Base-by-base conservation (phyloP, 83 land plant genomes). In the Picea abies region DNA sequence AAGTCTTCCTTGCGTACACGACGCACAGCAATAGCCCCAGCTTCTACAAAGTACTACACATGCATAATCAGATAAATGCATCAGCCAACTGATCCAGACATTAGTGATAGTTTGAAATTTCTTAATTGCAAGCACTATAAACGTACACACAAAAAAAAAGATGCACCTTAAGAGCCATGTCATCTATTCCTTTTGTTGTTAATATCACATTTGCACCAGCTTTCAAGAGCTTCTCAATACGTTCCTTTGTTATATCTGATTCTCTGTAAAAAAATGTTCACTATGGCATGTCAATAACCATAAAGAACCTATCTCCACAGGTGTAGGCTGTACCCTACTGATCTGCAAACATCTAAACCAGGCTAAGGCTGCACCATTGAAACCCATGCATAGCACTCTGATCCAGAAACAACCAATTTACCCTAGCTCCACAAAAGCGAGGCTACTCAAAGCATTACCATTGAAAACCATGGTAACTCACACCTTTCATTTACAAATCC, bases 151-250 rank as follows among this genome's bases (percentile, higher is more conserved):
- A 32, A 63, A 80, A 0, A 71, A 23, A 8, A 80, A 16, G 8
- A 29, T 60, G 52, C 79, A 91, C 99, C 98, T 97, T 97, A 58
- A 96, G 90, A 79, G 98, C 90, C 99, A 97, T 97, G 82, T 97
- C 99, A 91, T 97, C 99, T 83, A 97, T 96, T 26, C 99, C 99
- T 86, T 97, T 97, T 20, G 99, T 93, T 29, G 99, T 97, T 26
- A 97, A 84, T 78, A 97, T 89, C 35, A 97, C 99, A 93, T 97
- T 97, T 37, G 99, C 99, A 69, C 99, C 99, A 52, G 99, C 99
- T 87, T 96, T 94, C 35, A 97, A 86, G 86, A 97, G 87, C 79
- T 96, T 97, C 89, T 96, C 96, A 85, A 97, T 97, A 25, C 99
- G 87, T 85, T 97, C 99, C 79, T 97, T 97, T 14, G 96, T 96